Evolutionary conservation across 768 basidiomycete genomes (phyloP), one percentile per base, ranked within the genome.

Genomic region (Termitomyces sp.): DNA sequence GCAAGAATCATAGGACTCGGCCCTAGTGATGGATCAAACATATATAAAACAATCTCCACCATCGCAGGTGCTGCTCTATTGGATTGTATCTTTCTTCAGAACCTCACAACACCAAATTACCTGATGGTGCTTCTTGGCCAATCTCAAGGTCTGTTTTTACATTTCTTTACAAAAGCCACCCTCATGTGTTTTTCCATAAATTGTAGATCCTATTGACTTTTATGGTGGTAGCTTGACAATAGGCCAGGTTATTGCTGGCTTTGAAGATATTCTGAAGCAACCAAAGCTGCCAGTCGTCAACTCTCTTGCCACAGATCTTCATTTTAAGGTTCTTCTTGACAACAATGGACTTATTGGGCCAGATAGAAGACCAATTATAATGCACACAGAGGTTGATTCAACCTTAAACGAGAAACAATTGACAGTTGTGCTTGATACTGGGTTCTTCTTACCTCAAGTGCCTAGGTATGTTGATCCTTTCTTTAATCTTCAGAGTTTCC

Each of bases 261-360:
- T 35, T 13, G 33, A 35, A 35, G 73, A 70, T 30, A 73, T 92
- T 56, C 72, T 75, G 13, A 69, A 71, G 33, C 77, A 85, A 62
- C 78, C 83, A 2, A 75, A 76, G 60, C 75, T 86, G 30, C 60
- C 75, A 10, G 82, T 90, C 40, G 72, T 77, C 2, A 60, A 65
- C 16, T 58, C 57, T n/a, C 69, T 78, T 6, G 61, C 74, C n/a
- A 60, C 70, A 3, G 73, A 79, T 55, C 87, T 88, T 65, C 86
- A 90, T 62, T 88, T 87, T 75, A 83, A 85, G 61, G 73, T 83
- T 0, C 69, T 86, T 26, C 75, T 88, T 8, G 89, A 90, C 61
- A 68, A 74, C 12, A 72, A 86, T 59, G 84, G 84, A 1, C 72
- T 90, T 54, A 77, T 84, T 24, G 87, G 84, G 1, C 85, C 86